Percentiles rank a stretch among this genome's conserved stretches.
Conservation (phyloP, 805 yeast genomes). For the Nakazawaea sp. region DNA sequence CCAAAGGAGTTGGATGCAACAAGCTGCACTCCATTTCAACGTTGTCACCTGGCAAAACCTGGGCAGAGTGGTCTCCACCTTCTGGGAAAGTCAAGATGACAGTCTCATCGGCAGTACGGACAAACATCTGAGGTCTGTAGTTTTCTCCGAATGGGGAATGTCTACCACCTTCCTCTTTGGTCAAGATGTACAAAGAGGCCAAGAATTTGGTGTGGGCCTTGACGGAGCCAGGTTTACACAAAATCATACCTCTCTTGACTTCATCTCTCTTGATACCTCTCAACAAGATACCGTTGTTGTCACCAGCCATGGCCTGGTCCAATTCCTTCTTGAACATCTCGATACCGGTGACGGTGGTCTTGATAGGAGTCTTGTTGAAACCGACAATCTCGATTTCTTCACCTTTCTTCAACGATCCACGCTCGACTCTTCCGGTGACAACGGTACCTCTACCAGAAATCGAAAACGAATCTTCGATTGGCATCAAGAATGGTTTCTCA, state of each 20-base stretch:
- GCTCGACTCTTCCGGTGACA: conserved; percentile 97
- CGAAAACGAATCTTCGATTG: conserved; percentile 95
- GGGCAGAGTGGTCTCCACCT: conserved; percentile 77
- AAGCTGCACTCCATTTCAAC: conserved; percentile 91
- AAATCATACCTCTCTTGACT: conserved; percentile 94
- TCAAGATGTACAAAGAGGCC: conserved; percentile 86
- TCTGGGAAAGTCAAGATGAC: conserved; percentile 85
- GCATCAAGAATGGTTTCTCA: conserved; percentile 94
- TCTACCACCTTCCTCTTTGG: conserved; percentile 99
- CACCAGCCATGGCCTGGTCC: conserved; percentile 98
- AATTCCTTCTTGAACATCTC: conserved; percentile 99
- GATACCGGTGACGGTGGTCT: conserved; percentile 95
- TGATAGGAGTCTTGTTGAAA: conserved; percentile 74
- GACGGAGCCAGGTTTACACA: conserved; percentile 87
- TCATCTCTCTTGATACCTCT: conserved; percentile 99
- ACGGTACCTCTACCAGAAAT: conserved; percentile 99
- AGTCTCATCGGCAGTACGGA: conserved; percentile 95
- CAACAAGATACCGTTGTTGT: conserved; percentile 93
- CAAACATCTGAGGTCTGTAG: conserved; percentile 97
- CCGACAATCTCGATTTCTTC: conserved; percentile 98
- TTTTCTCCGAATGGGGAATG: conserved; percentile 94
- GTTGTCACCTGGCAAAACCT: conserved; percentile 98
- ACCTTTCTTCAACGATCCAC: conserved; percentile 96
- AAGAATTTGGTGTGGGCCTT: conserved; percentile 90
- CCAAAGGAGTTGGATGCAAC: conserved; percentile 87